Evolutionary conservation across 1,284 basidiomycete genomes (phyloP).

Genomic region (Tilletia indica): DNA sequence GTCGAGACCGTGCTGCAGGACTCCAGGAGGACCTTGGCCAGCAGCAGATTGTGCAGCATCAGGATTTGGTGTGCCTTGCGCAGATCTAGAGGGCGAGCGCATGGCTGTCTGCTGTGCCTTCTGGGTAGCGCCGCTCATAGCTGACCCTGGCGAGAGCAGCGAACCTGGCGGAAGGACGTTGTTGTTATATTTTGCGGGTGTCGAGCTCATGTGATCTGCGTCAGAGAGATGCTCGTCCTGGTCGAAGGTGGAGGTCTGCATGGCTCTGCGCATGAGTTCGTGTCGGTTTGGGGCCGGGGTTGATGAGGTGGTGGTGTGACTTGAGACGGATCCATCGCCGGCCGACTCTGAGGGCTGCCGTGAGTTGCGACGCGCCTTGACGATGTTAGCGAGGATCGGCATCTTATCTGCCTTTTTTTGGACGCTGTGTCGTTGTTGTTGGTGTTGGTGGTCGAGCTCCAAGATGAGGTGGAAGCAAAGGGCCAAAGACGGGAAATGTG

Average conservation of each 20-base stretch:
- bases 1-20: too few relatives aligned
- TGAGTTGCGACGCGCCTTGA: conserved; percentile 16
- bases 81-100: background rate
- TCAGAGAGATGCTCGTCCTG: background rate
- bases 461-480: too few relatives aligned
- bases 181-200: too few relatives aligned
- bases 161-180: too few relatives aligned
- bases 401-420: too few relatives aligned
- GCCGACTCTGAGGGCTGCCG: conserved; percentile 9
- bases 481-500: too few relatives aligned
- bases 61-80: background rate
- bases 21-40: too few relatives aligned
- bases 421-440: too few relatives aligned
- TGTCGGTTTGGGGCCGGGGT: conserved; percentile 32
- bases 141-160: background rate
- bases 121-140: background rate
- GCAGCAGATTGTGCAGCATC: background rate
- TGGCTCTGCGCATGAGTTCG: conserved; percentile 50
- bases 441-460: too few relatives aligned
- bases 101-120: background rate
- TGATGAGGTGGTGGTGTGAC: background rate
- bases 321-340: background rate
- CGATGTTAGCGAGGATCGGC: background rate
- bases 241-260: conserved; percentile 26
- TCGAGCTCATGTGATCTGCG: too few relatives aligned